Evolutionary conservation across 306 rosid species (phyloP).

Genomic region (Pyrus pyrifolia): DNA sequence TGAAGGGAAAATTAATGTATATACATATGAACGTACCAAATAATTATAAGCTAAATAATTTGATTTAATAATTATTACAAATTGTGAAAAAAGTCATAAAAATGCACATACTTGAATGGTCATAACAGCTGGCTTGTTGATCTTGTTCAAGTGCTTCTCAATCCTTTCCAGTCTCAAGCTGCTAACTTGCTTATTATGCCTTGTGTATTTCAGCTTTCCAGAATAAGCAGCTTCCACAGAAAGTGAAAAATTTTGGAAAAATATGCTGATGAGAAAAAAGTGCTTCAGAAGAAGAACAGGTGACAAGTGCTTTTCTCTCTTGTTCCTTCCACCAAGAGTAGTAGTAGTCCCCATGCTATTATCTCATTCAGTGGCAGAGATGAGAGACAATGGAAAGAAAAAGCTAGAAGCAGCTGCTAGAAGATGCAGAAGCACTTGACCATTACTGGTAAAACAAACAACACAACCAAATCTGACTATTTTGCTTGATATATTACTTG

Average conservation of each 20-base stretch:
- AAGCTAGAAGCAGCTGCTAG: not conserved
- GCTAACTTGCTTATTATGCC: conserved; percentile 38
- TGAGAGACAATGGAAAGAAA: not conserved
- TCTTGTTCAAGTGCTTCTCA: conserved; percentile 63
- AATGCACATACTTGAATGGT: conserved; percentile 50
- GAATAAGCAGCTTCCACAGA: conserved; percentile 10
- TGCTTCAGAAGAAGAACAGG: conserved; percentile 11
- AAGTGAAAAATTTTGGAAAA: conserved; percentile 14
- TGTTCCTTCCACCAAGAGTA: conserved; percentile 10
- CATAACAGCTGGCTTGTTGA: conserved; percentile 70
- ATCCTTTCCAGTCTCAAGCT: conserved; percentile 71
- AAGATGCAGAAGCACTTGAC: not conserved
- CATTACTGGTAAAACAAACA: conserved; percentile 7
- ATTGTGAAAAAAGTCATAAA: too few relatives aligned
- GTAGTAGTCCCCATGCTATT: conserved; percentile 8
- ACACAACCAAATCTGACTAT: not conserved
- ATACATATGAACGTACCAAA: not conserved
- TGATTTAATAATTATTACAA: not conserved
- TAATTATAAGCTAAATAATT: too few relatives aligned
- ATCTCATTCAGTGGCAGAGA: conserved; percentile 32
- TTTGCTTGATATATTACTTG: conserved; percentile 1
- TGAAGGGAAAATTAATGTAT: not conserved
- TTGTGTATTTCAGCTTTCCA: conserved; percentile 43
- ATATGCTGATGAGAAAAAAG: not conserved
- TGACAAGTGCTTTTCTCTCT: not conserved